Base-by-base conservation (phyloP, 352 stramenopile genomes). In the Phytophthora foliorum region DNA sequence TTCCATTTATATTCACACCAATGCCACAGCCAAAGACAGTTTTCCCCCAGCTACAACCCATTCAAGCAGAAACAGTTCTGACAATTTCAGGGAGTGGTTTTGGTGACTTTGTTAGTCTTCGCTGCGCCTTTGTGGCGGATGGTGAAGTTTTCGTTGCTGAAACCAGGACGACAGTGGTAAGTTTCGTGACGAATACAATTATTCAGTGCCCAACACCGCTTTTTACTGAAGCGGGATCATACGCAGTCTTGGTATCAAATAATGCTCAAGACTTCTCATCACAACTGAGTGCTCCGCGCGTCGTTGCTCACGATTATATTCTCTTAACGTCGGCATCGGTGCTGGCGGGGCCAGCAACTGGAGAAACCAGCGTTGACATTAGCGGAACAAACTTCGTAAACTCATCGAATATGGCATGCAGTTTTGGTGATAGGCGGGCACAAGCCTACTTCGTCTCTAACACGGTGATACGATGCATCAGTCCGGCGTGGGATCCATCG, bases 181-280 rank as follows among this genome's bases (percentile, higher is more conserved):
- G 27, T 14, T 81, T 72, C 56, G 51, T 77, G 39, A 57, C 50
- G 3, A 17, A 42, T 42, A 69, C 56, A n/a, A 69, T 84, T 27
- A 56, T 81, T 44, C 64, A 84, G 14, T 84, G 76, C 25, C 19
- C 42, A 10, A 67, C 63, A 6, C 73, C 72, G 5, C 10, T 3
- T 6, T 44, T 73, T n/a, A 44, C 25, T 39, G 32, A 34, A 3
- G 14, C 46, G 46, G 61, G 61, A 9, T 19, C 27, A 10, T 79
- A 75, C 39, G 41, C 39, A 6, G 44, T 84, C n/a, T 44, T 44
- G 29, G 50, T 81, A 21, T 79, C 76, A 2, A 81, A 77, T 42
- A 84, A 81, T 42, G 69, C 31, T 13, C 57, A 79, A 46, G 57
- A 84, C 31, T 69, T 67, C 50, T 79, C 72, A 0, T 14, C 17